These are phyloP conservation scores for Aspergillus intermedius DNA, from an alignment of 2,329 filamentous ascomycete species.

Conservation along the genomic window DNA sequence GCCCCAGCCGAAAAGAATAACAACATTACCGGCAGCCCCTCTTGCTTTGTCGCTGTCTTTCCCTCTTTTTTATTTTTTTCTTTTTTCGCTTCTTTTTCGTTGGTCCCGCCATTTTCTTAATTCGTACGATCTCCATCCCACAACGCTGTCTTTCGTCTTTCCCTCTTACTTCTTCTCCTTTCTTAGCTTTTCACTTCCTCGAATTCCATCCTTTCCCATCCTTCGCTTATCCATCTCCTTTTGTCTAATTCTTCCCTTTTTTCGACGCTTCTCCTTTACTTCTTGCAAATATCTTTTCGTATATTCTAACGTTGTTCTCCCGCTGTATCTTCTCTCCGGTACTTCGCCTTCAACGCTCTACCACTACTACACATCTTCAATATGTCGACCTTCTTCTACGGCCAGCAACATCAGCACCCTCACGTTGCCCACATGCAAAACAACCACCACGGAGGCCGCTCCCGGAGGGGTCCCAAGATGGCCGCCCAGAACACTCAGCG, in stretches of 20 bases:
- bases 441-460: conserved; percentile 76
- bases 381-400: conserved; percentile 45
- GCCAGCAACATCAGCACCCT: conserved; percentile 37
- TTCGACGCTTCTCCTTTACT: not conserved
- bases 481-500: conserved; percentile 77
- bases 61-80: conserved; percentile 12
- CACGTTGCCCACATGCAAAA: conserved; percentile 54
- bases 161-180: conserved; percentile 13
- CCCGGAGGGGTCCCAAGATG: conserved; percentile 74
- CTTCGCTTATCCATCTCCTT: not conserved
- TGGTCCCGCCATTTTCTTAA: conserved; percentile 19
- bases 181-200: conserved; percentile 10
- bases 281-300: too few species aligned
- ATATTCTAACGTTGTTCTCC: too few species aligned
- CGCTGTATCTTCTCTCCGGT: not conserved
- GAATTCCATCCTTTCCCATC: conserved; percentile 5
- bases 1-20: conserved; percentile 20
- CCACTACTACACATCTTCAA: conserved; percentile 17
- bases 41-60: conserved; percentile 8
- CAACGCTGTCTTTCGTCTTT: conserved; percentile 8
- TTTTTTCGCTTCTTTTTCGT: conserved; percentile 15
- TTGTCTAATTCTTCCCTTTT: not conserved
- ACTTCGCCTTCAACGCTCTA: not conserved
- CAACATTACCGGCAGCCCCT: conserved; percentile 16
- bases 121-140: conserved; percentile 16